A percentile compares a stretch with the other conserved stretches of the same genome.
These are phyloP conservation scores for Trichoderma afroharzianum DNA, from an alignment of 2,329 filamentous ascomycete species.

Conservation along the genomic window DNA sequence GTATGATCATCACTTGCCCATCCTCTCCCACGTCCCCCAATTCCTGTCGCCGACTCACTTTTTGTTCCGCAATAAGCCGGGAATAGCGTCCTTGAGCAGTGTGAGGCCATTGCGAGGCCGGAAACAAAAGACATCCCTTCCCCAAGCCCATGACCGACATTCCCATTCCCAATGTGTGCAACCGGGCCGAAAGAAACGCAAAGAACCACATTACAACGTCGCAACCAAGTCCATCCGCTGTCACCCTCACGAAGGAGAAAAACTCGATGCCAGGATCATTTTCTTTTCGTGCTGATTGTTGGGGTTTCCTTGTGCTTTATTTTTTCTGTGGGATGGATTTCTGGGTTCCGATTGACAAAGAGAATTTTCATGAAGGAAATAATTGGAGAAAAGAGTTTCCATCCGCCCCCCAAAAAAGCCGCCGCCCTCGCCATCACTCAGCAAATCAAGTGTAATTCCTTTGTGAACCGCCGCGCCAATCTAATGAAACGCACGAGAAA, in stretches of 20 bases:
- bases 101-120: slow-evolving; percentile 6
- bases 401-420: slow-evolving; percentile 30
- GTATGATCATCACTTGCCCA: slow-evolving; percentile 24
- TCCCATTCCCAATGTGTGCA: background rate
- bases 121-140: background rate
- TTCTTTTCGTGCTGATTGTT: slow-evolving; percentile 18
- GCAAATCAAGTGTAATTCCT: slow-evolving; percentile 49
- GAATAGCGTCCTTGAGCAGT: slow-evolving; percentile 20
- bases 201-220: slow-evolving; percentile 7
- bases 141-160: background rate
- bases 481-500: slow-evolving; percentile 52
- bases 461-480: slow-evolving; percentile 52
- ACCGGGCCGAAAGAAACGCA: background rate
- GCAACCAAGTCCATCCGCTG: slow-evolving; percentile 7
- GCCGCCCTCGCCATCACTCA: slow-evolving; percentile 44
- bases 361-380: slow-evolving; percentile 33
- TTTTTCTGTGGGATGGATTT: slow-evolving; percentile 26
- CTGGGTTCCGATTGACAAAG: slow-evolving; percentile 29
- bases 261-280: background rate
- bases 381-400: slow-evolving; percentile 30
- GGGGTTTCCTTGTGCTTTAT: slow-evolving; percentile 34
- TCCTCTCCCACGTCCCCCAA: slow-evolving; percentile 17
- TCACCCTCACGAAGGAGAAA: slow-evolving; percentile 15
- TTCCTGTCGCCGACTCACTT: slow-evolving; percentile 18
- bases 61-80: slow-evolving; percentile 16